These are phyloP conservation scores for Chiua virens DNA, from an alignment of 768 basidiomycete genomes.

Conservation along the genomic window DNA sequence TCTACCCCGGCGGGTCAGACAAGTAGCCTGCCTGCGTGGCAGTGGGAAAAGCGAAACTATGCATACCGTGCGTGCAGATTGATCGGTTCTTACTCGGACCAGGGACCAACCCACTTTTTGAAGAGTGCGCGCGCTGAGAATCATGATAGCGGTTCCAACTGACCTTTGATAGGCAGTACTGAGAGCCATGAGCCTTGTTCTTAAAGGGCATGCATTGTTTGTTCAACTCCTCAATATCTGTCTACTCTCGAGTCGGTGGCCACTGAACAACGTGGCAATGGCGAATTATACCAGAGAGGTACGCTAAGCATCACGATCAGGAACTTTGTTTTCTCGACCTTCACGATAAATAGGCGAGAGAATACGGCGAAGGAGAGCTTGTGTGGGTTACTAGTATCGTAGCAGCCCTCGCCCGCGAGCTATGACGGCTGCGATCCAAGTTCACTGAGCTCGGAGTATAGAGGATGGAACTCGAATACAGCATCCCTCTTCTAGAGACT, in stretches of 20 bases:
- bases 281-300: slow-evolving; percentile 58
- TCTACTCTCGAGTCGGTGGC: slow-evolving; percentile 38
- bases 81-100: not conserved
- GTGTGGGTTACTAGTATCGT: slow-evolving; percentile 57
- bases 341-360: slow-evolving; percentile 51
- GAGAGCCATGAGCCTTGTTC: slow-evolving; percentile 15
- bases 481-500: slow-evolving; percentile 56
- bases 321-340: not conserved
- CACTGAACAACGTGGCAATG: slow-evolving; percentile 72
- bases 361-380: slow-evolving; percentile 62
- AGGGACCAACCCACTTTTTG: not conserved
- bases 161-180: too few species aligned
- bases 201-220: slow-evolving; percentile 56
- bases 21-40: too few species aligned
- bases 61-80: slow-evolving; percentile 20
- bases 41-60: too few species aligned
- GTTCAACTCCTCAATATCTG: not conserved
- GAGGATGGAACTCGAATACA: slow-evolving; percentile 41
- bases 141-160: too few species aligned
- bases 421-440: slow-evolving; percentile 59
- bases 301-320: too few species aligned
- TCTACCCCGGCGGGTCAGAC: not conserved
- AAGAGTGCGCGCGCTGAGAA: too few species aligned
- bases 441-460: slow-evolving; percentile 61
- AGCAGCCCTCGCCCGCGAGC: not conserved